These are phyloP conservation scores for Populus hybrid DNA, from an alignment of 441 rosid genomes.

Conservation along the genomic window DNA sequence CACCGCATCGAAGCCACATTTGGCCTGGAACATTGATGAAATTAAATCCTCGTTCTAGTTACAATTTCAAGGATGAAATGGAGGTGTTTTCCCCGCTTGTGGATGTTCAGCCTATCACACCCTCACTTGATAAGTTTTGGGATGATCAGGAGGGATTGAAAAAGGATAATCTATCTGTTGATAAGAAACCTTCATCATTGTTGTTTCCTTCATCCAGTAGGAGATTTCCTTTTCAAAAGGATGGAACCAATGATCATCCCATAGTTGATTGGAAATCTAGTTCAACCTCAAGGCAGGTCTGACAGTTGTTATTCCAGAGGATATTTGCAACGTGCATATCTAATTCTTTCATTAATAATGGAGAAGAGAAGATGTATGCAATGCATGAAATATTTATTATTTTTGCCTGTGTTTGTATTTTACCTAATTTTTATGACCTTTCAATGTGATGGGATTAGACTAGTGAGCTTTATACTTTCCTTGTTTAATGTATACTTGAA, in stretches of 20 bases:
- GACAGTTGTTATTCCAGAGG: slow-evolving; percentile 9
- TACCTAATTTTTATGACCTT: background rate
- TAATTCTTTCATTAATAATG: background rate
- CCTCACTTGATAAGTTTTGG: slow-evolving; percentile 81
- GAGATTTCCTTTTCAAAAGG: slow-evolving; percentile 67
- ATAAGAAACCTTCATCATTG: slow-evolving; percentile 66
- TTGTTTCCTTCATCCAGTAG: slow-evolving; percentile 61
- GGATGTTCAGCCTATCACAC: slow-evolving; percentile 75
- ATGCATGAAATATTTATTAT: background rate
- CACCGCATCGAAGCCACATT: slow-evolving; percentile 59
- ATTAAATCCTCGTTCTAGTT: slow-evolving; percentile 63
- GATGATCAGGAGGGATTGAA: slow-evolving; percentile 50
- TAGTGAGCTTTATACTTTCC: background rate
- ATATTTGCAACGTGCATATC: background rate
- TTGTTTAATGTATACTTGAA: background rate
- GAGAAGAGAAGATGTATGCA: background rate
- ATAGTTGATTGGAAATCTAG: slow-evolving; percentile 75
- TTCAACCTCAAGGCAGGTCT: slow-evolving; percentile 74
- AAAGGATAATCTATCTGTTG: slow-evolving; percentile 48
- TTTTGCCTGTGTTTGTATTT: background rate
- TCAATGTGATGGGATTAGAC: background rate
- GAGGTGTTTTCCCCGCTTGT: slow-evolving; percentile 87
- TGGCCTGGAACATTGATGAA: slow-evolving; percentile 63
- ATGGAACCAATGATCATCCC: slow-evolving; percentile 58
- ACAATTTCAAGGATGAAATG: slow-evolving; percentile 88